These are phyloP conservation scores for Colletotrichum incanum DNA, from an alignment of 2,329 filamentous ascomycete genomes.

Conservation along the genomic window DNA sequence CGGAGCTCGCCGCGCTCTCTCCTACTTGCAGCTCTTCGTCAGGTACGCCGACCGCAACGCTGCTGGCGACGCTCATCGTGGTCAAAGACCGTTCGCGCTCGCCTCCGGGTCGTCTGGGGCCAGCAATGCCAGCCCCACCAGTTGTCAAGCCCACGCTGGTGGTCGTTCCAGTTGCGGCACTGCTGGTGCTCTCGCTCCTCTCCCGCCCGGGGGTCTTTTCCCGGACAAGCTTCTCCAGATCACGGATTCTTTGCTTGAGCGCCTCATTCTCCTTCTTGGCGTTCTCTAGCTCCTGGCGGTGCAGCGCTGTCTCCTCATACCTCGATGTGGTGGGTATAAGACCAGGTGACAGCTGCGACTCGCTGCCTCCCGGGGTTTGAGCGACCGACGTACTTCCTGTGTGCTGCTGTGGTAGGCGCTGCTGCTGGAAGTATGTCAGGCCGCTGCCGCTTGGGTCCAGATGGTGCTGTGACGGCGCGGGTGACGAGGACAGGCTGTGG, in stretches of 20 bases:
- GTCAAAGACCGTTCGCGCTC: slow-evolving; percentile 62
- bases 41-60: slow-evolving; percentile 68
- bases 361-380: slow-evolving; percentile 57
- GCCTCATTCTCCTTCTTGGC: slow-evolving; percentile 77
- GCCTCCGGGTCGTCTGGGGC: slow-evolving; percentile 55
- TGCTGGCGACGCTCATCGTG: slow-evolving; percentile 60
- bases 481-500: slow-evolving; percentile 67
- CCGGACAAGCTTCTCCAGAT: slow-evolving; percentile 71
- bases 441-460: slow-evolving; percentile 59
- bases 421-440: slow-evolving; percentile 64
- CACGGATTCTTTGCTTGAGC: slow-evolving; percentile 73
- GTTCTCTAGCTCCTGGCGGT: slow-evolving; percentile 72
- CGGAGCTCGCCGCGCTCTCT: slow-evolving; percentile 72
- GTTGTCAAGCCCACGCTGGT: slow-evolving; percentile 47
- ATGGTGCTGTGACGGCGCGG: slow-evolving; percentile 50
- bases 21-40: slow-evolving; percentile 74
- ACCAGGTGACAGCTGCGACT: slow-evolving; percentile 66
- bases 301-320: slow-evolving; percentile 75
- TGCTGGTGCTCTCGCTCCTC: slow-evolving; percentile 69
- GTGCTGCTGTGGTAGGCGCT: slow-evolving; percentile 49
- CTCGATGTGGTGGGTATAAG: slow-evolving; percentile 71
- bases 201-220: slow-evolving; percentile 63
- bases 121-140: slow-evolving; percentile 60
- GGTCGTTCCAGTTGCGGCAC: slow-evolving; percentile 57
- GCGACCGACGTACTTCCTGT: slow-evolving; percentile 47